These are phyloP conservation scores for Pezizomycotina sp. DNA, from an alignment of 2,329 filamentous ascomycete species.

Conservation along the genomic window DNA sequence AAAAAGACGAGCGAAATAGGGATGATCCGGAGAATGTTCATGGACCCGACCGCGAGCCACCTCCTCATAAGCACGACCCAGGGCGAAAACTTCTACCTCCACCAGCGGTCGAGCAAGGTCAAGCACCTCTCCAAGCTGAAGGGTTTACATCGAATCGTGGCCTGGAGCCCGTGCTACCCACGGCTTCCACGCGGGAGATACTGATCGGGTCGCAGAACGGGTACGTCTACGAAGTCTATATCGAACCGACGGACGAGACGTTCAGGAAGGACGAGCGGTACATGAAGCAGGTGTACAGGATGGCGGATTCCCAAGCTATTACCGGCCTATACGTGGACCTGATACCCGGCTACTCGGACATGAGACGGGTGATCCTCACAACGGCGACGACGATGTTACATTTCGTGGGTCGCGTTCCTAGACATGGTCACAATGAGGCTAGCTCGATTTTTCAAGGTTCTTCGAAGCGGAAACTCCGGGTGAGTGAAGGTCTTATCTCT, in stretches of 20 bases:
- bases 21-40: slow-evolving; percentile 87
- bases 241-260: slow-evolving; percentile 87
- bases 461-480: slow-evolving; percentile 56
- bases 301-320: slow-evolving; percentile 58
- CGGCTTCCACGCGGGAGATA: slow-evolving; percentile 86
- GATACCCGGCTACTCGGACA: slow-evolving; percentile 49
- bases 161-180: slow-evolving; percentile 93
- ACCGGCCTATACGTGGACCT: slow-evolving; percentile 74
- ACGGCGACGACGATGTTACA: slow-evolving; percentile 67
- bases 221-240: slow-evolving; percentile 84
- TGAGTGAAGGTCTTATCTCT: slow-evolving; percentile 11
- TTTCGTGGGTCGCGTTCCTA: slow-evolving; percentile 59
- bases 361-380: slow-evolving; percentile 60
- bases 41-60: slow-evolving; percentile 91
- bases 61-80: slow-evolving; percentile 78
- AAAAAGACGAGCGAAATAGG: slow-evolving; percentile 77
- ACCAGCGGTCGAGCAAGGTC: slow-evolving; percentile 80
- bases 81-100: slow-evolving; percentile 94
- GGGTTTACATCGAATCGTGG: slow-evolving; percentile 70
- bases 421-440: slow-evolving; percentile 57
- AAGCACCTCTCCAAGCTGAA: slow-evolving; percentile 67
- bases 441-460: slow-evolving; percentile 72
- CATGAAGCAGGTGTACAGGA: slow-evolving; percentile 64
- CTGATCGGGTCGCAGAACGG: slow-evolving; percentile 82
- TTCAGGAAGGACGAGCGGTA: slow-evolving; percentile 92